Percentiles rank a stretch among this genome's conserved stretches.
Conservation (phyloP, 208 protist genomes). For the Naegleria lovaniensis region DNA sequence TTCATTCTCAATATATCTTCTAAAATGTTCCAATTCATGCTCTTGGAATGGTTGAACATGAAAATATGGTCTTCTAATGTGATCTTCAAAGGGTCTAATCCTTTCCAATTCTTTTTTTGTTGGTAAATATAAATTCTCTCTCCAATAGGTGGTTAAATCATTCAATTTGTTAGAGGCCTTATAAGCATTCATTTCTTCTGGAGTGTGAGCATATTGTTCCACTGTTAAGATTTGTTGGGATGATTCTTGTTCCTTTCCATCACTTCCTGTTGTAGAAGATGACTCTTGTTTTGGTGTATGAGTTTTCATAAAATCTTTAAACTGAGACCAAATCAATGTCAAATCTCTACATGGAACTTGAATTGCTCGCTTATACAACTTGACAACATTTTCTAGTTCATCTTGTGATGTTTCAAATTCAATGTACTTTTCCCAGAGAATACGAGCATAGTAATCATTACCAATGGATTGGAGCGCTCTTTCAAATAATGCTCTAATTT, state of each 20-base stretch:
- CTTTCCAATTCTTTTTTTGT: not conserved
- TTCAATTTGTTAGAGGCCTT: not conserved
- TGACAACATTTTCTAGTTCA: not conserved
- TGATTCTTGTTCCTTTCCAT: not conserved
- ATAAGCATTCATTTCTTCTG: not conserved
- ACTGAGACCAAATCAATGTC: not conserved
- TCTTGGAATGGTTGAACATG: conserved; percentile 8
- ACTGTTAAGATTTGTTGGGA: not conserved
- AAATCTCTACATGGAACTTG: not conserved
- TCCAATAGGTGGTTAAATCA: not conserved
- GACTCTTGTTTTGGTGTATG: not conserved
- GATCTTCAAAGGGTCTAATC: not conserved
- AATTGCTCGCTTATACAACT: not conserved
- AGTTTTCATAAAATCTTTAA: not conserved
- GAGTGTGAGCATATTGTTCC: not conserved
- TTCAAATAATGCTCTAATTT: conserved; percentile 22
- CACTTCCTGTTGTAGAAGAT: not conserved
- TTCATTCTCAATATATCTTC: not conserved
- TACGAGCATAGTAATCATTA: conserved; percentile 14
- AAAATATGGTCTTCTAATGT: conserved; percentile 18
- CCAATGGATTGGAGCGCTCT: conserved; percentile 16
- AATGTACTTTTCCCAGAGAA: conserved; percentile 25
- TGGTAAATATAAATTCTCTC: not conserved
- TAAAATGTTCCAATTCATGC: not conserved
- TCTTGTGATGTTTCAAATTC: conserved; percentile 24